Evolutionary conservation across 768 basidiomycete species (phyloP).

Genomic region (Phaffia australis): DNA sequence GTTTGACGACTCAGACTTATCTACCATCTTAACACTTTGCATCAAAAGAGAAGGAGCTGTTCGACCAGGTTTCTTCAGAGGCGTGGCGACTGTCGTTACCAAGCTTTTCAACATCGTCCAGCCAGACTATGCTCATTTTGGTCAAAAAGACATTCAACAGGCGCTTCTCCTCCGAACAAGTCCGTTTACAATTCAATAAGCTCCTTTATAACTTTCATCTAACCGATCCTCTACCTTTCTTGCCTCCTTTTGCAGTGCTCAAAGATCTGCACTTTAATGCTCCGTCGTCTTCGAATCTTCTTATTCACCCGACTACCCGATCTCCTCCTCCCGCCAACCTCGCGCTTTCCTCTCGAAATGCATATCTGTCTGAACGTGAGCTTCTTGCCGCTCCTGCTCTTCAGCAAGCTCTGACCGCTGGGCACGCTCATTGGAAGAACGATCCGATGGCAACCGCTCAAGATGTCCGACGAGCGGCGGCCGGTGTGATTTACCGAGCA

Average conservation of each 20-base stretch:
- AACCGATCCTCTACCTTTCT: neutral
- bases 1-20: neutral
- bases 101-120: conserved; percentile 88
- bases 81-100: conserved; percentile 86
- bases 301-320: conserved; percentile 77
- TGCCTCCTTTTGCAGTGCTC: conserved; percentile 41
- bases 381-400: conserved; percentile 58
- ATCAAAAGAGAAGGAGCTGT: conserved; percentile 5
- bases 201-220: neutral
- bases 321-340: conserved; percentile 49
- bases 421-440: conserved; percentile 47
- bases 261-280: conserved; percentile 70
- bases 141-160: conserved; percentile 98
- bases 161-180: conserved; percentile 59
- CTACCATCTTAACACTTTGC: neutral
- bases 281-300: conserved; percentile 60
- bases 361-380: conserved; percentile 59
- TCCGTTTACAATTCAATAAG: neutral
- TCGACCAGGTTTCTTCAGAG: conserved; percentile 60
- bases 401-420: conserved; percentile 55
- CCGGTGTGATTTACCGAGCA: conserved; percentile 32
- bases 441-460: conserved; percentile 28
- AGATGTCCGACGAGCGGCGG: conserved; percentile 28
- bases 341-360: conserved; percentile 84
- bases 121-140: conserved; percentile 90